A percentile compares a stretch with the other conserved stretches of the same genome.
phyloP scores from a whole-genome alignment of 805 yeast genomes.

The Suhomyces pyralidae region DNA sequence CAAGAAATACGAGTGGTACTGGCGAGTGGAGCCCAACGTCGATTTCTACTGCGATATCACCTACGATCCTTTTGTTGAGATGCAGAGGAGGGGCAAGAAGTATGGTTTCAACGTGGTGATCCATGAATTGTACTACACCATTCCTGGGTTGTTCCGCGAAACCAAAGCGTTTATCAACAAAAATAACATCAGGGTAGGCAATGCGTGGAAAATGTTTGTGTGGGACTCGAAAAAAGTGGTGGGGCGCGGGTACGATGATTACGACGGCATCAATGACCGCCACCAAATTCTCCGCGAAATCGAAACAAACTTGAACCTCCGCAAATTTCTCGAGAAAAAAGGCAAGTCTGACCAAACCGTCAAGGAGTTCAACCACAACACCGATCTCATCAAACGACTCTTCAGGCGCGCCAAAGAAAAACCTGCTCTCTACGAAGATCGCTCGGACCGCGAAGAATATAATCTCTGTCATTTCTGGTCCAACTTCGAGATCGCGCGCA shows the following conservation, averaged over 20 bases:
- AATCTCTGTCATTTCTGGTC: constrained; percentile 90
- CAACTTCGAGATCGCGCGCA: constrained; percentile 86
- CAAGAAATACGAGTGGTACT: constrained; percentile 77
- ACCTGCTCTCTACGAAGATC: constrained; percentile 44
- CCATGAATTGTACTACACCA: constrained; percentile 74
- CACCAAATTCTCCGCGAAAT: constrained; percentile 24
- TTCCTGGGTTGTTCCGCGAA: constrained; percentile 74
- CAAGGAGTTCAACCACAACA: neutral
- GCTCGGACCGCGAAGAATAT: constrained; percentile 64
- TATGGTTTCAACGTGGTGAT: constrained; percentile 85
- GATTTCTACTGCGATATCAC: constrained; percentile 87
- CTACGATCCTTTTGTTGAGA: constrained; percentile 84
- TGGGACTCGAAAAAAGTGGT: constrained; percentile 23
- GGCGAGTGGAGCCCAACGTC: constrained; percentile 95
- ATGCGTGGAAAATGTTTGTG: constrained; percentile 68
- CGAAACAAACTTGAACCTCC: constrained; percentile 26
- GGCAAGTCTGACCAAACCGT: constrained; percentile 23
- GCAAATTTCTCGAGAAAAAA: constrained; percentile 17
- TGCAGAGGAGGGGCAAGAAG: constrained; percentile 64
- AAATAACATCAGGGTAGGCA: constrained; percentile 45
- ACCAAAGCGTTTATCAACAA: constrained; percentile 62
- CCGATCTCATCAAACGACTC: constrained; percentile 5
- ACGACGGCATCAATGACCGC: constrained; percentile 17
- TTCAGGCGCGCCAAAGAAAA: constrained; percentile 11
- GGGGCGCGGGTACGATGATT: constrained; percentile 22